phyloP scores from a whole-genome alignment of 768 basidiomycete genomes.

The Mycena galericulata region DNA sequence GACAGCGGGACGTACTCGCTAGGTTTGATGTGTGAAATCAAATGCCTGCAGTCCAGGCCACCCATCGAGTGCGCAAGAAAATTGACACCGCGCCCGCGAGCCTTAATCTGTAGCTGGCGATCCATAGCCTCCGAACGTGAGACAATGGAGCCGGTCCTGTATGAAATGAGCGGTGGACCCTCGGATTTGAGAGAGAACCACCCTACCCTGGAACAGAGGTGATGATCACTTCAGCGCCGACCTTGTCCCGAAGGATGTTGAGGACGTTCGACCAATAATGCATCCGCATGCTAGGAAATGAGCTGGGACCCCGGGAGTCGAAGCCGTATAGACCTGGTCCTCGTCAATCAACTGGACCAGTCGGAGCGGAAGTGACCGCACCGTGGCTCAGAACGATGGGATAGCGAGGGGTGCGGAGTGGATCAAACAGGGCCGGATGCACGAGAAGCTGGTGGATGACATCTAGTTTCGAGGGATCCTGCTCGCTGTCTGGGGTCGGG shows the following conservation, averaged over 20 bases:
- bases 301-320: constrained; percentile 85
- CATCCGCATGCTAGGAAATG: constrained; percentile 85
- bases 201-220: constrained; percentile 91
- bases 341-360: constrained; percentile 20
- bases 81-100: constrained; percentile 86
- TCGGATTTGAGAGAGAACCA: background rate
- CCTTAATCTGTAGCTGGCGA: constrained; percentile 71
- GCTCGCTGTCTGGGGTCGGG: constrained; percentile 30
- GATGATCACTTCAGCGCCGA: constrained; percentile 96
- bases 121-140: constrained; percentile 85
- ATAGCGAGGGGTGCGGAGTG: constrained; percentile 82
- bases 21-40: constrained; percentile 89
- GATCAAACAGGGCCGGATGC: constrained; percentile 84
- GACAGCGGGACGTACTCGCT: constrained; percentile 87
- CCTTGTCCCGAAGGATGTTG: constrained; percentile 77
- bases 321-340: constrained; percentile 90
- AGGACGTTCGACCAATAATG: constrained; percentile 97
- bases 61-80: constrained; percentile 99
- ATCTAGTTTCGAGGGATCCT: constrained; percentile 49
- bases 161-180: background rate
- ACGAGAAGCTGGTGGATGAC: constrained; percentile 77
- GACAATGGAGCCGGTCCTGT: constrained; percentile 89
- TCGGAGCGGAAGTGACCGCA: constrained; percentile 49
- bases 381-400: constrained; percentile 98
- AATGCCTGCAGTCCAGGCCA: constrained; percentile 92